Evolutionary conservation across 2,329 filamentous ascomycete species (phyloP).

Genomic region (Hypoxylon sp.): DNA sequence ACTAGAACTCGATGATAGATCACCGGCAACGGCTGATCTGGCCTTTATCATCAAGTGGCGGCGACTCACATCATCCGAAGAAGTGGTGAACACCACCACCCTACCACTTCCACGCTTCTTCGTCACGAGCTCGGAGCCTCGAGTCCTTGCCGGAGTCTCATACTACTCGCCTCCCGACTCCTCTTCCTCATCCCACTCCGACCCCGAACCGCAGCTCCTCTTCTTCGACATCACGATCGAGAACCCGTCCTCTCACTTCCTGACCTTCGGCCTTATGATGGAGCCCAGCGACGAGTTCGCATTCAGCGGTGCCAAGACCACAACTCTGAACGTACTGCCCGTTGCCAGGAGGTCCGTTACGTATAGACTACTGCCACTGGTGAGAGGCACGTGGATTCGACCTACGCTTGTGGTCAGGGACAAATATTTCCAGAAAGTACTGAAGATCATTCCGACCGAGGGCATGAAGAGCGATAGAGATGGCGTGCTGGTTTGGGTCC

Average conservation of each 20-base stretch:
- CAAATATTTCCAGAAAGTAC: slow-evolving; percentile 92
- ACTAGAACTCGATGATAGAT: slow-evolving; percentile 83
- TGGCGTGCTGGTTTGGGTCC: slow-evolving; percentile 74
- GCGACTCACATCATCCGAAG: slow-evolving; percentile 59
- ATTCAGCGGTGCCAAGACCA: slow-evolving; percentile 89
- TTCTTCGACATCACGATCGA: slow-evolving; percentile 79
- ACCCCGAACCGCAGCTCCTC: slow-evolving; percentile 56
- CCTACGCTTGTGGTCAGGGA: slow-evolving; percentile 85
- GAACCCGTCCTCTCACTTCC: slow-evolving; percentile 93
- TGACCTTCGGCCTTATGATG: slow-evolving; percentile 94
- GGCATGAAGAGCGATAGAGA: slow-evolving; percentile 77
- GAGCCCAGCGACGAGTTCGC: slow-evolving; percentile 93
- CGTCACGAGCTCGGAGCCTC: slow-evolving; percentile 86
- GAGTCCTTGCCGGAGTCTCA: slow-evolving; percentile 77
- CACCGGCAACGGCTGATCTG: slow-evolving; percentile 80
- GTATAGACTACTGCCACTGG: slow-evolving; percentile 80
- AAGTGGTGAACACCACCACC: slow-evolving; percentile 71
- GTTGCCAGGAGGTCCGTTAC: slow-evolving; percentile 81
- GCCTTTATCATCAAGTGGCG: slow-evolving; percentile 84
- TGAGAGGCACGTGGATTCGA: slow-evolving; percentile 76
- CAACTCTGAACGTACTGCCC: slow-evolving; percentile 84
- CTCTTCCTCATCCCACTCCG: slow-evolving; percentile 51
- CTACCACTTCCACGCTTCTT: slow-evolving; percentile 85
- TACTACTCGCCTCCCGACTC: slow-evolving; percentile 57
- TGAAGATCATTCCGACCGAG: slow-evolving; percentile 84